Percentiles rank a stretch among this genome's conserved stretches.
Conservation (phyloP, 2,329 filamentous ascomycete genomes). For the Fusarium pseudoanthophilum region DNA sequence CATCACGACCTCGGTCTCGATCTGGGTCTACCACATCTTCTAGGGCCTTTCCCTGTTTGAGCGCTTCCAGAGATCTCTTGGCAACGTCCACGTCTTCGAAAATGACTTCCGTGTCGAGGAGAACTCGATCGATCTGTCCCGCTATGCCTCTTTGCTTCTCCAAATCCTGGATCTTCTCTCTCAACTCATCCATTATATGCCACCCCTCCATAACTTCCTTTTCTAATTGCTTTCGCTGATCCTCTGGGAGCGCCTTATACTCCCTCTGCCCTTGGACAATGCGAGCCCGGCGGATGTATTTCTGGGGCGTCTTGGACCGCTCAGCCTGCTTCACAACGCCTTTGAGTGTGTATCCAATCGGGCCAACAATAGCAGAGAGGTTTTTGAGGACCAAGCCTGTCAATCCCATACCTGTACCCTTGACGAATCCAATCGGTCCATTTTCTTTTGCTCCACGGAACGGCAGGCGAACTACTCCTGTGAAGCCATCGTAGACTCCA, state of each 20-base stretch:
- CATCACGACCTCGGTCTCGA: constrained; percentile 17
- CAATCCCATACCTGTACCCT: constrained; percentile 71
- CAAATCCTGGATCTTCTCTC: constrained; percentile 42
- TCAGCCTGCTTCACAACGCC: constrained; percentile 70
- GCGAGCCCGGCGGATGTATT: constrained; percentile 65
- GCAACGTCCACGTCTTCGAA: constrained; percentile 63
- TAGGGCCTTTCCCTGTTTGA: constrained; percentile 55
- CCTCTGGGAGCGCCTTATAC: constrained; percentile 48
- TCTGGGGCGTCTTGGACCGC: constrained; percentile 63
- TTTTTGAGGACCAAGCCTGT: constrained; percentile 73
- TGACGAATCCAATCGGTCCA: constrained; percentile 58
- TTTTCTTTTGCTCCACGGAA: constrained; percentile 65
- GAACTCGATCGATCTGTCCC: constrained; percentile 47
- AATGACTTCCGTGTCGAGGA: constrained; percentile 46
- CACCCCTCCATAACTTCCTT: constrained; percentile 48
- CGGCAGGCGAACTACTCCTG: constrained; percentile 70
- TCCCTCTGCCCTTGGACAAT: constrained; percentile 68
- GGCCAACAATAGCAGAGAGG: constrained; percentile 69
- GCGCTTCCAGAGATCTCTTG: constrained; percentile 56
- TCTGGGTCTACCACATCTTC: constrained; percentile 41
- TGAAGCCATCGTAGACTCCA: constrained; percentile 73
- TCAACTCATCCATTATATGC: constrained; percentile 48
- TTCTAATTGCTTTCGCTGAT: constrained; percentile 42
- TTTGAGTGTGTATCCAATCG: constrained; percentile 71
- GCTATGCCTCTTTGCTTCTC: constrained; percentile 54